A percentile compares a stretch with the other conserved stretches of the same genome.
These are phyloP conservation scores for Populus hybrid DNA, from an alignment of 441 rosid genomes.

Conservation along the genomic window DNA sequence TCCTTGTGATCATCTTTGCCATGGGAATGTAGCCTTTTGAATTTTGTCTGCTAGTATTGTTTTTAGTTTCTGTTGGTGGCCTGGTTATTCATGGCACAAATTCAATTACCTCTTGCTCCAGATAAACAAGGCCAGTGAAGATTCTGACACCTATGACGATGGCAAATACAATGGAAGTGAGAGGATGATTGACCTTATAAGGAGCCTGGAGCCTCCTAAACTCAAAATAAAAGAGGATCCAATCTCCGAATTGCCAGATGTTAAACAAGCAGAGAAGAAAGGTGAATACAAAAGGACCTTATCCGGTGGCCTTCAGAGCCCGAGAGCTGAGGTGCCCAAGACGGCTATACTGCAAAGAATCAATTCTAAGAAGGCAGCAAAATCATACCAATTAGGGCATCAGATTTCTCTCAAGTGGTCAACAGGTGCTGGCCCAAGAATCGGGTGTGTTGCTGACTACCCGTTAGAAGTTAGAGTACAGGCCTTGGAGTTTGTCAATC, in stretches of 20 bases:
- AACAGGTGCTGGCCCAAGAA: conserved; percentile 90
- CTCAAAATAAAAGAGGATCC: conserved; percentile 23
- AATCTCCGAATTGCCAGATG: conserved; percentile 24
- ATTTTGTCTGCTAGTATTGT: neutral
- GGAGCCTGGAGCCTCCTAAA: conserved; percentile 14
- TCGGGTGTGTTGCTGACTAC: conserved; percentile 90
- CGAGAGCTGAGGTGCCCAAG: conserved; percentile 59
- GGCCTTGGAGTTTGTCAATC: conserved; percentile 77
- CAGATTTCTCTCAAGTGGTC: conserved; percentile 81
- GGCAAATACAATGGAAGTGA: conserved; percentile 20
- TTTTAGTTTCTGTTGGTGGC: neutral
- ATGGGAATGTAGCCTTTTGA: neutral
- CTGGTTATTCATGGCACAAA: neutral
- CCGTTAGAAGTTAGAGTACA: conserved; percentile 67
- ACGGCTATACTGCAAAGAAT: conserved; percentile 64
- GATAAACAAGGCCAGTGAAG: conserved; percentile 69
- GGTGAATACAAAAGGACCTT: conserved; percentile 60
- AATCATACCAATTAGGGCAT: conserved; percentile 77
- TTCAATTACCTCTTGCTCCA: conserved; percentile 23
- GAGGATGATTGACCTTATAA: neutral
- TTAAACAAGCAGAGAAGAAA: conserved; percentile 17
- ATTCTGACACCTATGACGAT: conserved; percentile 48
- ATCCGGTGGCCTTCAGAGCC: conserved; percentile 84
- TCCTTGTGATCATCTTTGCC: neutral
- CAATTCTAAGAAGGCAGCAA: conserved; percentile 69